These are phyloP conservation scores for Tricholoma matsutake DNA, from an alignment of 768 basidiomycete species.

Conservation along the genomic window DNA sequence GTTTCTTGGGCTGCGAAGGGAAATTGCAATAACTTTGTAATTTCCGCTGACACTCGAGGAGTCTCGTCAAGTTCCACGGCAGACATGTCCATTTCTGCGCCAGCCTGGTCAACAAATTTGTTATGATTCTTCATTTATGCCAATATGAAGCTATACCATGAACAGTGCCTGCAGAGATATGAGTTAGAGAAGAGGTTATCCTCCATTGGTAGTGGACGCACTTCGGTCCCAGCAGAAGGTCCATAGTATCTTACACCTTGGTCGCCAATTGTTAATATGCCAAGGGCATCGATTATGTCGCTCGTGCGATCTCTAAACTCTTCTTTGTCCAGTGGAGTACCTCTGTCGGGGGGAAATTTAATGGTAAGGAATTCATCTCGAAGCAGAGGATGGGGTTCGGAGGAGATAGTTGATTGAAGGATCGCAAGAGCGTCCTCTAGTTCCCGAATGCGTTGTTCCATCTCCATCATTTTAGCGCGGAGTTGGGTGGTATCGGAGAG, in stretches of 20 bases:
- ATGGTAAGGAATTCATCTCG: slow-evolving; percentile 61
- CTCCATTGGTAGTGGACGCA: slow-evolving; percentile 19
- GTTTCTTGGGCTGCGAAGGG: slow-evolving; percentile 45
- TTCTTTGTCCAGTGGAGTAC: slow-evolving; percentile 25
- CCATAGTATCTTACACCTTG: slow-evolving; percentile 74
- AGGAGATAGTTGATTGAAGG: slow-evolving; percentile 63
- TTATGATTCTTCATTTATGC: not conserved
- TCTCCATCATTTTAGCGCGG: slow-evolving; percentile 49
- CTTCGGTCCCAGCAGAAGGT: slow-evolving; percentile 72
- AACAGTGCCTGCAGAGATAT: slow-evolving; percentile 43
- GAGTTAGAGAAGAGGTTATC: not conserved
- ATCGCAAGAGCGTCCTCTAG: slow-evolving; percentile 66
- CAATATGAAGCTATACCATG: slow-evolving; percentile 32
- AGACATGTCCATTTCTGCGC: slow-evolving; percentile 40
- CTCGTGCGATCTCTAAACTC: slow-evolving; percentile 17
- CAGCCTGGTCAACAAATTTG: slow-evolving; percentile 37
- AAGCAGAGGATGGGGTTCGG: slow-evolving; percentile 64
- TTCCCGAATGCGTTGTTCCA: slow-evolving; percentile 63
- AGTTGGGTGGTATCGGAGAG: slow-evolving; percentile 62
- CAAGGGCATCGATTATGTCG: slow-evolving; percentile 53
- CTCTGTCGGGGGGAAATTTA: slow-evolving; percentile 58
- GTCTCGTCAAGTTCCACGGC: slow-evolving; percentile 34
- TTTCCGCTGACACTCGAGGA: slow-evolving; percentile 39
- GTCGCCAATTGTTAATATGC: slow-evolving; percentile 69
- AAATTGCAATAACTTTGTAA: slow-evolving; percentile 43